phyloP scores from a whole-genome alignment of 2,329 filamentous ascomycete genomes.

The Chrysosporium queenslandicum region DNA sequence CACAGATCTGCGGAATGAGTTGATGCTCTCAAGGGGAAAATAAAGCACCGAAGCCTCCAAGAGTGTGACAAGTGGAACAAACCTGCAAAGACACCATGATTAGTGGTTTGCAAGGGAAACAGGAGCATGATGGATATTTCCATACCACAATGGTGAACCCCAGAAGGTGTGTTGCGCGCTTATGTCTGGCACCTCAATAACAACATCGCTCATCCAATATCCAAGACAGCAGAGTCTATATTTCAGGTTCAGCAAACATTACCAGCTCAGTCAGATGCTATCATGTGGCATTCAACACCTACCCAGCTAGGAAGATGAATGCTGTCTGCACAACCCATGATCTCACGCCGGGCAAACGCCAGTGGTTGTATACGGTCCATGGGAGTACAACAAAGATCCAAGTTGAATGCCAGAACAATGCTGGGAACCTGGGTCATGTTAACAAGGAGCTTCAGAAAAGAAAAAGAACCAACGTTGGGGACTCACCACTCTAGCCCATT shows the following conservation, averaged over 20 bases:
- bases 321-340: constrained; percentile 54
- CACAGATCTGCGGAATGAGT: neutral
- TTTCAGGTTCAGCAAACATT: neutral
- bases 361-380: constrained; percentile 48
- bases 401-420: constrained; percentile 53
- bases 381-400: constrained; percentile 56
- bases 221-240: constrained; percentile 1
- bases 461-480: neutral
- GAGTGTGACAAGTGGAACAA: constrained; percentile 48
- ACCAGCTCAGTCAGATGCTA: too few species aligned
- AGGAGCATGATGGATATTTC: neutral
- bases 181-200: neutral
- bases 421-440: constrained; percentile 43
- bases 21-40: constrained; percentile 41
- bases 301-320: constrained; percentile 34
- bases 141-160: constrained; percentile 10
- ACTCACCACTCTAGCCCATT: constrained; percentile 52
- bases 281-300: constrained; percentile 22
- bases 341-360: constrained; percentile 50
- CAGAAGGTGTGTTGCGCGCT: constrained; percentile 4
- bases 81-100: constrained; percentile 15
- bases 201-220: constrained; percentile 1
- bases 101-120: neutral
- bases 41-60: constrained; percentile 52
- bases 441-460: constrained; percentile 1